These are phyloP conservation scores for Penicillium sp. DNA, from an alignment of 2,329 filamentous ascomycete species.

Conservation along the genomic window DNA sequence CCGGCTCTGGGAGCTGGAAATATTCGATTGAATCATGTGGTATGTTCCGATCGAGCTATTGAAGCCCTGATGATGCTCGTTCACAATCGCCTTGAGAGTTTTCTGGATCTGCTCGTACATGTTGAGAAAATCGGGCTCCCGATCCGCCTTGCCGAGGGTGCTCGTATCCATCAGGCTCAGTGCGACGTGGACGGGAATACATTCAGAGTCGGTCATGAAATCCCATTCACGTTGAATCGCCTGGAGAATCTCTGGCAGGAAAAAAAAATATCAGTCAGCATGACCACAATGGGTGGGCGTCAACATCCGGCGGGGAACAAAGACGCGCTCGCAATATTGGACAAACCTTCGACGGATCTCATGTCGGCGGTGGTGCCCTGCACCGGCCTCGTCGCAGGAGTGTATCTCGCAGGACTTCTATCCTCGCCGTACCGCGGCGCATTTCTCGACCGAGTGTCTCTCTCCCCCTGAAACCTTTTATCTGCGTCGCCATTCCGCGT, in stretches of 20 bases:
- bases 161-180: constrained; percentile 89
- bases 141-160: constrained; percentile 84
- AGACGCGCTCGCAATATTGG: not conserved
- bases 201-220: constrained; percentile 81
- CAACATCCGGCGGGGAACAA: not conserved
- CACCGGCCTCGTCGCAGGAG: constrained; percentile 10
- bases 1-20: constrained; percentile 78
- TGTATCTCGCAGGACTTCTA: constrained; percentile 18
- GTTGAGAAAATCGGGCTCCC: constrained; percentile 76
- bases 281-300: not conserved
- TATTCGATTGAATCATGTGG: constrained; percentile 94
- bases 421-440: constrained; percentile 16
- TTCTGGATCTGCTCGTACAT: constrained; percentile 86
- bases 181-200: constrained; percentile 89
- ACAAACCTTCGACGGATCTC: constrained; percentile 34
- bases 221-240: constrained; percentile 87
- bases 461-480: constrained; percentile 20
- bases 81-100: constrained; percentile 88
- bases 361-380: constrained; percentile 19
- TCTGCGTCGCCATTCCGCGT: constrained; percentile 27
- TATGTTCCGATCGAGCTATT: constrained; percentile 98
- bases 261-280: constrained; percentile 5
- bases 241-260: constrained; percentile 57
- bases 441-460: constrained; percentile 25
- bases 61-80: constrained; percentile 97